Evolutionary conservation across 257 asterid species (phyloP), one percentile per base, ranked within the genome.

Genomic region (Penstemon davidsonii): DNA sequence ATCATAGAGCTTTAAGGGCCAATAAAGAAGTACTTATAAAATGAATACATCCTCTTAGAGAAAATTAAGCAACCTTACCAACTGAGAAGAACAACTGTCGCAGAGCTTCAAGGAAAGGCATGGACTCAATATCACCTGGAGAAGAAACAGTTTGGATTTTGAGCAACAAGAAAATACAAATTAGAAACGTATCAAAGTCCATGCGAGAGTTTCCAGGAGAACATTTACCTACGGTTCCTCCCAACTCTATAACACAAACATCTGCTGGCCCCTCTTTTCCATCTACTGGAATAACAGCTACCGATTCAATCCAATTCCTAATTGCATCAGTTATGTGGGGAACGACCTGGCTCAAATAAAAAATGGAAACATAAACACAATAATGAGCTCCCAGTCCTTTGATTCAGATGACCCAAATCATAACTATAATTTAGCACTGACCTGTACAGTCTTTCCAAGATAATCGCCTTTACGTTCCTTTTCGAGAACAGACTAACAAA

Each of bases 401-500:
- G 39, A 47, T 46, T 49, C 40, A 41, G 40, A 62, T 12, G 15
- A 70, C 65, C 46, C 25, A 66, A 62, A 50, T 38, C 62, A 64
- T 43, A 59, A 33, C 12, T 8, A 55, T 13, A 66, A 71, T 47
- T 41, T 61, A 62, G 64, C 63, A 80, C 76, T 63, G 11, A 93
- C 99, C 96, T 94, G 99, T 55, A 94, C 99, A 42, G 99, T 94
- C 85, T 84, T 91, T 76, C 99, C 99, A 71, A 94, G 99, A 78
- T 91, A 94, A 76, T 91, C 96, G 13, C 99, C 99, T 81, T 62
- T 85, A 60, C 99, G 79, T 70, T 94, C 99, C 88, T 87, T 89
- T 39, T 91, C 91, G 15, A 94, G 88, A 72, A 94, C 98, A 77
- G 99, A 94, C 99, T 94, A 68, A 40, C 58, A 79, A 72, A 68